Base-by-base conservation (phyloP, 768 basidiomycete genomes). In the Russula sp. region DNA sequence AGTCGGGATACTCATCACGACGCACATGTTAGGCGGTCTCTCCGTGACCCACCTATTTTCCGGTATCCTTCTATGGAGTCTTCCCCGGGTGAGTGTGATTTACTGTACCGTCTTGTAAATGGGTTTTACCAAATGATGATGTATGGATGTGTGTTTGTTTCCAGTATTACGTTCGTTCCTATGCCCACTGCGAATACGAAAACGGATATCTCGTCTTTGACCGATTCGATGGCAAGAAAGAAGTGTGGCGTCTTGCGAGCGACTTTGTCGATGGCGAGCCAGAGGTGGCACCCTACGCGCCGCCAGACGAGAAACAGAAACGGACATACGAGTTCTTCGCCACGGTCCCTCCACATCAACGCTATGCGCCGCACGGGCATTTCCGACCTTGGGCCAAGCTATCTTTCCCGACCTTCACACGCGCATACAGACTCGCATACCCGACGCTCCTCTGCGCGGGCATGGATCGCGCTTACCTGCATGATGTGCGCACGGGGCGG, bases 161-260 rank as follows among this genome's bases (percentile, higher is more conserved):
- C 24, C 67, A 86, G 82, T 69, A 65, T 22, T 79, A 85, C 69
- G 82, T 88, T 32, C 80, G 81, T 38, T 67, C 70, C 10, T 81
- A 78, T 53, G 89, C 89, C 0, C 90, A 92, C 69, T 81, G 83
- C 67, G 91, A 92, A 73, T 93, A 90, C 67, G 84, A 78, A 16
- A 75, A 80, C 32, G 90, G 91, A 10, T 90, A 82, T 70, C 75
- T 91, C 53, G 75, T 92, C 53, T 89, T 90, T 71, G 87, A 91
- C 69, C 81, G 86, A 34, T 51, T 72, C 24, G 80, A 78, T 32
- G 79, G 80, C 10, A 70, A 75, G 66, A 87, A 87, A 67, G 91
- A 93, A 71, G 83, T 91, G 16, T 93, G 90, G 91, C 77, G 86
- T 32, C 79, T 70, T 30, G 69, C 77, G 7, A 68, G 75, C 4